Base-by-base conservation (phyloP, 2,329 filamentous ascomycete species). In the Colletotrichum liriopes region DNA sequence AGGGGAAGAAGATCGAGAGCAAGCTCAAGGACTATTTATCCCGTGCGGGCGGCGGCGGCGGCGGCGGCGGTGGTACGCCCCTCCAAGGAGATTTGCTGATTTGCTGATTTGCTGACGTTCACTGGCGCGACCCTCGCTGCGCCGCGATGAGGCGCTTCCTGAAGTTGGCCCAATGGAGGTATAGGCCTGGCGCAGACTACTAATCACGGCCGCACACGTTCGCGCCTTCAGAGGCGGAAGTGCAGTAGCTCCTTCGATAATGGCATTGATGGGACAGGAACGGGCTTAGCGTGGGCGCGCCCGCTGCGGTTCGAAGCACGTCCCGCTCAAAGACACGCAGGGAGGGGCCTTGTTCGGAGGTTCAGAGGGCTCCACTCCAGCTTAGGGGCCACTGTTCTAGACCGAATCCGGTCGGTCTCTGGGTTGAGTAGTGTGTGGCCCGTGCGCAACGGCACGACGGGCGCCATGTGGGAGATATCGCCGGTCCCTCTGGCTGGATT, bases 131-230 rank as follows among this genome's bases (percentile, higher is more conserved):
- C 39, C 26, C 29, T 23, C 56, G 41, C 55, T 71, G 55, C 64
- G 67, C 55, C 63, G 67, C 63, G 68, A 71, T 61, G 64, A 65
- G 64, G 67, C 45, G 54, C 29, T 55, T 55, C 61, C 61, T 54
- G 60, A 47, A 52, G 63, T 47, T 62, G 43, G 20, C 32, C 45
- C 35, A 49, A 37, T 61, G 29, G 59, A 37, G 59, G 43, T 18
- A 16, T 37, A 8, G 63, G 55, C 65, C 47, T 67, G 65, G 45
- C 47, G 52, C 65, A 35, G 26, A 45, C 43, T 54, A 32, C 45
- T 51, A 35, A 26, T 35, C 43, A 43, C 2, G 23, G 32, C 20
- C 16, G 23, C 32, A 41, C 54, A 56, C 35, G n/a, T 56, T 56
- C 12, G 14, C 35, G 20, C 20, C 6, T 2, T 7, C 20, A n/a